Base-by-base conservation (phyloP, 176 grass and related monocot species). In the Bolboschoenus planiculmis region DNA sequence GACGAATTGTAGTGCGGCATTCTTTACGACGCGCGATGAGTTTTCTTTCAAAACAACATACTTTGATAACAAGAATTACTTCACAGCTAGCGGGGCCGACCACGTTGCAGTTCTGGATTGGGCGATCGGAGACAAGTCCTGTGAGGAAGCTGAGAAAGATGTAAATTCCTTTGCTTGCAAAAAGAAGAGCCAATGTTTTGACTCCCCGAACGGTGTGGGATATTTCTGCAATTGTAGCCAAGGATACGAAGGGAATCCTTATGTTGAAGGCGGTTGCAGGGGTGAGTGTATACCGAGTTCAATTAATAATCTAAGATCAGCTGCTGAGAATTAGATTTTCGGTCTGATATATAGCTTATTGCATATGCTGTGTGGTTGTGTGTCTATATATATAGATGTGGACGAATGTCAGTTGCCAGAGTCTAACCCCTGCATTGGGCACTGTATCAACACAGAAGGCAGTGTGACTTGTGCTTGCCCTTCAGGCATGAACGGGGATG, bases 191-290 rank as follows among this genome's bases (percentile, higher is more conserved):
- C 0, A 21, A 0, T 90, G 88, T 42, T 81, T 82, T 64, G 21
- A 90, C 21, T 75, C 88, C 20, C 42, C 81, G 0, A 72, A 34
- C 4, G 81, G 76, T 21, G 59, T 67, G 2, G 88, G 88, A 9
- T 90, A 87, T 27, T 83, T 76, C 8, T 90, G 88, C 81, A 90
- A 90, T 53, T 90, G 88, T 78, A 56, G 10, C 20, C 0, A 63
- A 15, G 88, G 88, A 57, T 87, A 83, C 14, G 3, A 2, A 16
- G 88, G 88, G 1, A 87, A 90, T 39, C 88, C 88, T 57, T 90
- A 90, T 23, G 48, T 11, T 35, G 2, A 4, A 63, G 51, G 20
- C 10, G 88, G 81, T 20, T 87, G 88, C n/a, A 35, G 0, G 20
- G 88, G 88, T 90, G 64, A 59, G 57, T 20, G 0, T 7, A 27